These are phyloP conservation scores for Acidiella bohemica DNA, from an alignment of 495 filamentous ascomycete genomes.

Conservation along the genomic window DNA sequence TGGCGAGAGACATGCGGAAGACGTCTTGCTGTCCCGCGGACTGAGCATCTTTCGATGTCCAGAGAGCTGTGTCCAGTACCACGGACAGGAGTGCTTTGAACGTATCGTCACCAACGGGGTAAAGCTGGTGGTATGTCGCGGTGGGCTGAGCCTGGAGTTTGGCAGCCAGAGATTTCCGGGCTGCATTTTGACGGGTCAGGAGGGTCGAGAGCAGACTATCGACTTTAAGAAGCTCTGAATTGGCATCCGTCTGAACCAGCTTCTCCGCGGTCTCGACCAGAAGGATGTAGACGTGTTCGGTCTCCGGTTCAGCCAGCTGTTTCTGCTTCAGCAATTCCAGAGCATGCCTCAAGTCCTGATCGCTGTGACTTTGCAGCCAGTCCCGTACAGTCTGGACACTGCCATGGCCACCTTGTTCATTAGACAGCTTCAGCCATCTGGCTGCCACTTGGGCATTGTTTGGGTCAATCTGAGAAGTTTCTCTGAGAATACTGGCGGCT, in stretches of 20 bases:
- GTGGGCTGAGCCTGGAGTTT: conserved; percentile 38
- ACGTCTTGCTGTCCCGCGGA: conserved; percentile 41
- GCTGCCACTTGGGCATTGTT: conserved; percentile 6
- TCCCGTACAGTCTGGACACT: conserved; percentile 15
- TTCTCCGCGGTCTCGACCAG: conserved; percentile 34
- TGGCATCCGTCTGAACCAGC: conserved; percentile 20
- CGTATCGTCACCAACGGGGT: conserved; percentile 45
- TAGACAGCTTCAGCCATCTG: conserved; percentile 11
- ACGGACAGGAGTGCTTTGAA: conserved; percentile 45
- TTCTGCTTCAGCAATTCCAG: conserved; percentile 40
- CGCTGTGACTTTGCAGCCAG: conserved; percentile 39
- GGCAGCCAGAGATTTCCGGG: conserved; percentile 41
- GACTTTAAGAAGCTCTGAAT: conserved; percentile 25
- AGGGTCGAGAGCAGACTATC: conserved; percentile 48
- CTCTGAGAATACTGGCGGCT: conserved; percentile 9
- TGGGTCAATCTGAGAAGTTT: conserved; percentile 13
- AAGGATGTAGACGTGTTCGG: conserved; percentile 41
- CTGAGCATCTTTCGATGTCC: conserved; percentile 39
- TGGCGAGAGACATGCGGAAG: conserved; percentile 54
- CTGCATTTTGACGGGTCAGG: conserved; percentile 37
- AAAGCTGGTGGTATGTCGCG: conserved; percentile 43
- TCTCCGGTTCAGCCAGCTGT: conserved; percentile 38
- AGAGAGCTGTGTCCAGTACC: conserved; percentile 42
- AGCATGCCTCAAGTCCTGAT: conserved; percentile 44
- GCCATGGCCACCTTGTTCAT: neutral